Conservation (phyloP, 805 yeast genomes). For the Candida ficus region DNA sequence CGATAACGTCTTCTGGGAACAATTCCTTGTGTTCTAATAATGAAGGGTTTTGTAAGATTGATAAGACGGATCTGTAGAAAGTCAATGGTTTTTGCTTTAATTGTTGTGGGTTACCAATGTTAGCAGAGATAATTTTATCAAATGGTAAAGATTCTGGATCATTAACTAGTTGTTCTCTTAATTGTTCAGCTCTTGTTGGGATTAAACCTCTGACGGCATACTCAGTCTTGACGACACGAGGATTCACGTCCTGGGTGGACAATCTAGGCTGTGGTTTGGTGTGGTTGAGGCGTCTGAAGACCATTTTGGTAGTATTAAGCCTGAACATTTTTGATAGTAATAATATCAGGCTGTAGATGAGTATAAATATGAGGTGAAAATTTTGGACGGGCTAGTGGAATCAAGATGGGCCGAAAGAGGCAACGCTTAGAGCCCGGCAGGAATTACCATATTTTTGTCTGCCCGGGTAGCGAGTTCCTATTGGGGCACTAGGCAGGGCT, state of each 20-base stretch:
- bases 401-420: no score
- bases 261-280: slow-evolving; percentile 32
- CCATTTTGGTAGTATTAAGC: no score
- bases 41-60: slow-evolving; percentile 81
- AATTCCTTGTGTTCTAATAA: slow-evolving; percentile 37
- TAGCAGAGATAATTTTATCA: slow-evolving; percentile 74
- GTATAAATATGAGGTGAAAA: no score
- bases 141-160: slow-evolving; percentile 68
- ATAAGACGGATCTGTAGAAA: slow-evolving; percentile 89
- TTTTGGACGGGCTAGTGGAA: no score
- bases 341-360: no score
- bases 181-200: slow-evolving; percentile 90
- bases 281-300: neutral
- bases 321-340: no score
- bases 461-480: no score
- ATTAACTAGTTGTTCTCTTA: slow-evolving; percentile 49
- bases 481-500: no score
- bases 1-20: slow-evolving; percentile 62
- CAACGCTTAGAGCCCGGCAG: no score
- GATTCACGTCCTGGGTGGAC: slow-evolving; percentile 55
- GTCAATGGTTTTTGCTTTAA: slow-evolving; percentile 90
- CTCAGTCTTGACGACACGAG: slow-evolving; percentile 73
- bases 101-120: slow-evolving; percentile 98
- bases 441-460: no score
- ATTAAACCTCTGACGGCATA: slow-evolving; percentile 95